A percentile compares a stretch with the other conserved stretches of the same genome.
These are phyloP conservation scores for Dendrocalamus sinicus DNA, from an alignment of 176 grass and related monocot genomes.

Conservation along the genomic window DNA sequence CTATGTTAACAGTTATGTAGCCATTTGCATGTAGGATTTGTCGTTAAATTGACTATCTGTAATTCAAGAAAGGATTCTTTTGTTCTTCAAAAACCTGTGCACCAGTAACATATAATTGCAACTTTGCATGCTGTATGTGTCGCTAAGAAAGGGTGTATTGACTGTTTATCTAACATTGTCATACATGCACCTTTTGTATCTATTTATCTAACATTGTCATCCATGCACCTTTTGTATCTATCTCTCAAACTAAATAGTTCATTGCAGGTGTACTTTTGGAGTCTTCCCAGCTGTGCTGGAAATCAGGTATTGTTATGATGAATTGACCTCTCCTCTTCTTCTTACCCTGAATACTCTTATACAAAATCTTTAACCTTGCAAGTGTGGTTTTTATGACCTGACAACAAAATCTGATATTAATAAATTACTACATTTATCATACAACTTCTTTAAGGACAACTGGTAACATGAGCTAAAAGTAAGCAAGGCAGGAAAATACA, in stretches of 20 bases:
- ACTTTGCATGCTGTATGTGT: not conserved
- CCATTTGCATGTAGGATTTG: not conserved
- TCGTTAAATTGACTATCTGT: not conserved
- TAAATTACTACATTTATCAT: not conserved
- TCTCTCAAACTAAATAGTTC: constrained; percentile 13
- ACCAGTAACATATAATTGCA: not conserved
- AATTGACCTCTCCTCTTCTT: not conserved
- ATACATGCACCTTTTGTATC: not conserved
- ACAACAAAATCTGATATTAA: not conserved
- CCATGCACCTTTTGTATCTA: not conserved
- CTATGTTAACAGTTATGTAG: not conserved
- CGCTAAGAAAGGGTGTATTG: not conserved
- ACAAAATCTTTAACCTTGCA: not conserved
- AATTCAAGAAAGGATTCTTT: constrained; percentile 20
- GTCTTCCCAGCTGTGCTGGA: constrained; percentile 96
- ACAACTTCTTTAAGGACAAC: not conserved
- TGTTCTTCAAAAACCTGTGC: not conserved
- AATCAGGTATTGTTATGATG: constrained; percentile 71
- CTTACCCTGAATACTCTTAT: not conserved
- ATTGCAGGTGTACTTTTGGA: constrained; percentile 97
- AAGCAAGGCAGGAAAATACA: not conserved
- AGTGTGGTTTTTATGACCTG: not conserved
- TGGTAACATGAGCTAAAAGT: constrained; percentile 15
- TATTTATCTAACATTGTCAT: constrained; percentile 15
- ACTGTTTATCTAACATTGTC: constrained; percentile 9